phyloP scores from a whole-genome alignment of 2,329 filamentous ascomycete species.

The Alternaria gaisen region DNA sequence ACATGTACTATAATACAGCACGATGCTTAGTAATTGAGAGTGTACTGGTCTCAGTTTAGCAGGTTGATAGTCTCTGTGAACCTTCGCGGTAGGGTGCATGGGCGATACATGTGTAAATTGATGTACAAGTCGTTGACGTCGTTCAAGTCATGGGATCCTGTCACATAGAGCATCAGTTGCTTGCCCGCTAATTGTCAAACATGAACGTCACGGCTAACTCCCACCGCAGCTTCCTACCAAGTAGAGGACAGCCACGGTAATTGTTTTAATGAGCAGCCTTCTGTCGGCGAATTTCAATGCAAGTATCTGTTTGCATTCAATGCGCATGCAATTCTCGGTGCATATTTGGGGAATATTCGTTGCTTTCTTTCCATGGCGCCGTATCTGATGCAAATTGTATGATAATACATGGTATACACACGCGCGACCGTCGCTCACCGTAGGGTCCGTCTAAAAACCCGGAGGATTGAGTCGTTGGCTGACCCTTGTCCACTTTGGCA shows the following conservation, averaged over 20 bases:
- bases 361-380: conserved; percentile 15
- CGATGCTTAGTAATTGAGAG: background rate
- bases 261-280: background rate
- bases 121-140: background rate
- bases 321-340: too few relatives aligned
- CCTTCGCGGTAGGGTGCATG: background rate
- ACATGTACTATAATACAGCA: background rate
- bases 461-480: conserved; percentile 94
- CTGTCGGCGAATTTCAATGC: background rate
- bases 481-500: conserved; percentile 85
- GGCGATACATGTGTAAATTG: too few relatives aligned
- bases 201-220: background rate
- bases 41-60: background rate
- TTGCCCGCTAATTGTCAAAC: background rate
- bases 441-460: conserved; percentile 72
- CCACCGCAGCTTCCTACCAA: background rate
- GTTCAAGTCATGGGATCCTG: background rate
- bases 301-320: background rate
- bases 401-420: conserved; percentile 40
- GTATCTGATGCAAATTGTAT: conserved; percentile 28
- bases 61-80: background rate
- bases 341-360: background rate
- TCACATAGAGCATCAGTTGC: background rate
- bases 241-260: background rate
- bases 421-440: background rate